Evolutionary conservation across 2,329 filamentous ascomycete genomes (phyloP).

Genomic region (Fusarium camptoceras): DNA sequence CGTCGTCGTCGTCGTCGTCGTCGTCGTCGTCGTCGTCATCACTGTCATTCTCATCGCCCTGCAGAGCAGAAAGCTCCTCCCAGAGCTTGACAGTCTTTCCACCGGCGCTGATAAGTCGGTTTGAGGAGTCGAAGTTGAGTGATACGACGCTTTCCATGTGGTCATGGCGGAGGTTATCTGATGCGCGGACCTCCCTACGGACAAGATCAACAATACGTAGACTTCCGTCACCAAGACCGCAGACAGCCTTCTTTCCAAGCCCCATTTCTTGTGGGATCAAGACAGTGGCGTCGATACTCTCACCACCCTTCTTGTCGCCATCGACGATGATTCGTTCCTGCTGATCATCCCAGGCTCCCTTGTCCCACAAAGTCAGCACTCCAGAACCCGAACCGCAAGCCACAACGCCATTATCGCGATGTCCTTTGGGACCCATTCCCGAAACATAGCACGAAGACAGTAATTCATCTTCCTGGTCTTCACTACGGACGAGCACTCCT

Average conservation of each 20-base stretch:
- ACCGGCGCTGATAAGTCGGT: conserved; percentile 89
- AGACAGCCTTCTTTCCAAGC: conserved; percentile 78
- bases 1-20: conserved; percentile 62
- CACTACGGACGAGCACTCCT: conserved; percentile 87
- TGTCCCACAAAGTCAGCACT: conserved; percentile 92
- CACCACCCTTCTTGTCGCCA: conserved; percentile 65
- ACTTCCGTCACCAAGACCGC: conserved; percentile 84
- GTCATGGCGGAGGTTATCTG: conserved; percentile 76
- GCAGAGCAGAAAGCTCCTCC: conserved; percentile 77
- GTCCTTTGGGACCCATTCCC: conserved; percentile 76
- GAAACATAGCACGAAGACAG: conserved; percentile 83
- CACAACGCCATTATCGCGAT: conserved; percentile 76
- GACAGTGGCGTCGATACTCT: conserved; percentile 83
- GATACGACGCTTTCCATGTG: conserved; percentile 87
- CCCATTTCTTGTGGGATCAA: conserved; percentile 77
- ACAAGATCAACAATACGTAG: conserved; percentile 82
- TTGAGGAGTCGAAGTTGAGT: conserved; percentile 84
- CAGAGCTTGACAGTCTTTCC: conserved; percentile 90
- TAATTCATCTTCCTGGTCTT: conserved; percentile 94
- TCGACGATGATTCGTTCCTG: conserved; percentile 88
- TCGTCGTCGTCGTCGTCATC: conserved; percentile 53
- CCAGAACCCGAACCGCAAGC: conserved; percentile 82
- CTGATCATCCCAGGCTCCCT: conserved; percentile 94
- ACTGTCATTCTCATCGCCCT: conserved; percentile 51
- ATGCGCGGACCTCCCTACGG: conserved; percentile 75